These are phyloP conservation scores for Yarrowia galli DNA, from an alignment of 1,139 yeast species.

Conservation along the genomic window DNA sequence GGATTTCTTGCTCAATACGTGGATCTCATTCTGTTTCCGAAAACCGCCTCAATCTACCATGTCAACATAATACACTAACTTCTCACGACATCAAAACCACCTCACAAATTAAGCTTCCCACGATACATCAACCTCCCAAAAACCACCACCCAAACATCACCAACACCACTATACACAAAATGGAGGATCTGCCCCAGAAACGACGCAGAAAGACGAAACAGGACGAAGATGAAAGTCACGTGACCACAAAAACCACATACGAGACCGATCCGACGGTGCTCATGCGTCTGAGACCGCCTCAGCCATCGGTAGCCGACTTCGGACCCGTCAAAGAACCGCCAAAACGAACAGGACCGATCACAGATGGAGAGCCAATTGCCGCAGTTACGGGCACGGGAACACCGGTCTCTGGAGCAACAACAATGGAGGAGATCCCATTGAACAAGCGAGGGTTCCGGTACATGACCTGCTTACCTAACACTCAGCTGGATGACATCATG, in stretches of 20 bases:
- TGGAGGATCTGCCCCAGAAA: constrained; percentile 31
- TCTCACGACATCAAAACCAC: background rate
- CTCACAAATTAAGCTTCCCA: background rate
- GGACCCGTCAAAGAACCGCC: constrained; percentile 45
- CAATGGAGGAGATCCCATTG: constrained; percentile 76
- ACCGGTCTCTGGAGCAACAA: constrained; percentile 21
- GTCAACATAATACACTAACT: background rate
- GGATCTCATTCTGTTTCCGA: too few species aligned
- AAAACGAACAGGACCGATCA: constrained; percentile 41
- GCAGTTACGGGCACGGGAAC: constrained; percentile 38
- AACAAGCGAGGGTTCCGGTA: constrained; percentile 86
- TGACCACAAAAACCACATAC: background rate
- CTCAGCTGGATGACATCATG: constrained; percentile 63
- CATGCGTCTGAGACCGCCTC: constrained; percentile 45
- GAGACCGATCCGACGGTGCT: constrained; percentile 40
- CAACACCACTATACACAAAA: constrained; percentile 1
- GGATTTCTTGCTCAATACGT: background rate
- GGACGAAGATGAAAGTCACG: background rate
- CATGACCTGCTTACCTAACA: constrained; percentile 77
- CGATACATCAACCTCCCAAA: constrained; percentile 19
- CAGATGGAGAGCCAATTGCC: constrained; percentile 11
- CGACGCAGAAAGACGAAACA: constrained; percentile 27
- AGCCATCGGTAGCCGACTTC: constrained; percentile 45
- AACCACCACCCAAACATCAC: constrained; percentile 15
- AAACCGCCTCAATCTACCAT: background rate